Conservation (phyloP, 139 green algal genomes). For the Bryopsis sp. region DNA sequence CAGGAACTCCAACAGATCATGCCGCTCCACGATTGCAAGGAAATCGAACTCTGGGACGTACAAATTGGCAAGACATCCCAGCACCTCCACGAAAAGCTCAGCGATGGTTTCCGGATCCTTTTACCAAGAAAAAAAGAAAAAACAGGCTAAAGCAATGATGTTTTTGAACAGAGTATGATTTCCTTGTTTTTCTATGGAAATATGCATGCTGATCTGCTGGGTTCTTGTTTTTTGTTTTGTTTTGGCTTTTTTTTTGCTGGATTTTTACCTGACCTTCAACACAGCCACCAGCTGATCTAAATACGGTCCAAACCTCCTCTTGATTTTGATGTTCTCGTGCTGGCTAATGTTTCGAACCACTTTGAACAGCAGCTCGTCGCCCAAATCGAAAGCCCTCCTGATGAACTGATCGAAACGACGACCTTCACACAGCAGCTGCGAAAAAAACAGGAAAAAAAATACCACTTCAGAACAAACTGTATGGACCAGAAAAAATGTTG, state of each 20-base stretch:
- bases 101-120: slow-evolving; percentile 45
- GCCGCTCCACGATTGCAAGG: slow-evolving; percentile 38
- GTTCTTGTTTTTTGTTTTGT: too few relatives aligned
- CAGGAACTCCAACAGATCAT: slow-evolving; percentile 57
- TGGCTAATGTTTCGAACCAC: slow-evolving; percentile 51
- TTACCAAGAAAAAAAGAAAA: too few relatives aligned
- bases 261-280: slow-evolving; percentile 33
- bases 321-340: slow-evolving; percentile 39
- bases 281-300: slow-evolving; percentile 52
- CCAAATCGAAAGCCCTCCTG: slow-evolving; percentile 21
- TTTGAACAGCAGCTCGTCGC: slow-evolving; percentile 75
- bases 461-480: too few relatives aligned
- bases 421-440: slow-evolving; percentile 46
- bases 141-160: too few relatives aligned
- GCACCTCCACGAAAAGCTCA: slow-evolving; percentile 62
- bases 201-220: too few relatives aligned
- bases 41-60: slow-evolving; percentile 63
- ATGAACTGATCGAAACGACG: slow-evolving; percentile 57
- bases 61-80: slow-evolving; percentile 69
- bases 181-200: too few relatives aligned
- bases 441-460: too few relatives aligned
- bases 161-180: too few relatives aligned
- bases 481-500: too few relatives aligned
- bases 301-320: slow-evolving; percentile 46
- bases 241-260: too few relatives aligned